Evolutionary conservation across 345 rosid species (phyloP).

Genomic region (Stellera chamaejasme): DNA sequence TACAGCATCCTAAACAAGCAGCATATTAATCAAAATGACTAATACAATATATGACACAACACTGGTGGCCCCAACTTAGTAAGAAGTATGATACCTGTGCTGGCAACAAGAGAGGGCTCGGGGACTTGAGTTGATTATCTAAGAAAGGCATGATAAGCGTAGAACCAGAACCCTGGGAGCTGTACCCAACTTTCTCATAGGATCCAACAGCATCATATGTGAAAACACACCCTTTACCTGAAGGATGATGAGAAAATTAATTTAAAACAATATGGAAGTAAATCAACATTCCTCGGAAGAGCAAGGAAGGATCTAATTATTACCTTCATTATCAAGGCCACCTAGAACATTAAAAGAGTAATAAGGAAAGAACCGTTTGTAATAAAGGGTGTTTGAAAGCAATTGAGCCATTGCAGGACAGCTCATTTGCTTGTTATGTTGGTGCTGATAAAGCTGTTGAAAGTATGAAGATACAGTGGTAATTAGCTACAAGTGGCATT

Average conservation of each 20-base stretch:
- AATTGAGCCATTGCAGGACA: constrained; percentile 95
- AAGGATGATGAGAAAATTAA: constrained; percentile 5
- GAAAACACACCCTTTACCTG: constrained; percentile 94
- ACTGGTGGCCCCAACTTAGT: not conserved
- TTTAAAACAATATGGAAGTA: not conserved
- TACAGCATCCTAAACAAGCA: constrained; percentile 63
- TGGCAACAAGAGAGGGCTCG: constrained; percentile 93
- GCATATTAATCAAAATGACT: constrained; percentile 1
- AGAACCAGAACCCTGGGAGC: constrained; percentile 93
- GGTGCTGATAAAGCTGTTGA: constrained; percentile 87
- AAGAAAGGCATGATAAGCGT: constrained; percentile 90
- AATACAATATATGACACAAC: constrained; percentile 5
- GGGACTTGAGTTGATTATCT: constrained; percentile 94
- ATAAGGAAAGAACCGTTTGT: constrained; percentile 95
- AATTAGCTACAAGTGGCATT: not conserved
- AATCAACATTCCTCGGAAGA: constrained; percentile 2
- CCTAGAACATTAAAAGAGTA: constrained; percentile 91
- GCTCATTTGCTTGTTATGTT: constrained; percentile 97
- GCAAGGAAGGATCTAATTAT: not conserved
- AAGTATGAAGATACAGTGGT: not conserved
- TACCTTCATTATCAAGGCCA: constrained; percentile 94
- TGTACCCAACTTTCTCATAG: constrained; percentile 93
- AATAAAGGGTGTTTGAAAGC: constrained; percentile 95
- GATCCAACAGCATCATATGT: constrained; percentile 99
- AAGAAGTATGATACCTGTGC: constrained; percentile 34